Evolutionary conservation across 2,329 filamentous ascomycete genomes (phyloP).

Genomic region (Simplicillium sp.): DNA sequence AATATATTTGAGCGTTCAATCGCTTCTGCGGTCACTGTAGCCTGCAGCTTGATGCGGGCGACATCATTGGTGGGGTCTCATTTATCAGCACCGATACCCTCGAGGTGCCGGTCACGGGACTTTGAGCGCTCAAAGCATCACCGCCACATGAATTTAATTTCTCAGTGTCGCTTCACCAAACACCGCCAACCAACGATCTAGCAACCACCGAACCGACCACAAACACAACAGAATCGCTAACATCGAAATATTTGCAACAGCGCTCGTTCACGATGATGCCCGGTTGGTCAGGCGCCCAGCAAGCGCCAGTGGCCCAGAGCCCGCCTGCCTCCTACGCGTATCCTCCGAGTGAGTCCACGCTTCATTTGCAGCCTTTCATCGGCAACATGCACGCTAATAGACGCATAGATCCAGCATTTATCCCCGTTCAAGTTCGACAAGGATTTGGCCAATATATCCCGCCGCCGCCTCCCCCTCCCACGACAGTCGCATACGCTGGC

Average conservation of each 20-base stretch:
- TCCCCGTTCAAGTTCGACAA: constrained; percentile 52
- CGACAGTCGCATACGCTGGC: no score
- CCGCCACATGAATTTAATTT: no score
- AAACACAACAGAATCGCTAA: background rate
- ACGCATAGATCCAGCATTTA: constrained; percentile 44
- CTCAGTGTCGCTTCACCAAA: no score
- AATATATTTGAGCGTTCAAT: no score
- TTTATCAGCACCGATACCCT: no score
- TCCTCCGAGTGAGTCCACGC: constrained; percentile 23
- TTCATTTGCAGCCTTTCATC: background rate
- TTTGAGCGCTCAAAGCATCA: no score
- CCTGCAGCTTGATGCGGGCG: no score
- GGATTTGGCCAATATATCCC: constrained; percentile 39
- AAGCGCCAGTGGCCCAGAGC: constrained; percentile 29
- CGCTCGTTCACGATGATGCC: constrained; percentile 15
- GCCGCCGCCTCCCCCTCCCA: constrained; percentile 23
- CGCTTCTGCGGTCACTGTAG: no score
- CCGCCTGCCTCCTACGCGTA: constrained; percentile 26
- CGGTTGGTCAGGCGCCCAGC: constrained; percentile 25
- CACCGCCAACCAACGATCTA: no score
- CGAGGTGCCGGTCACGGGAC: no score
- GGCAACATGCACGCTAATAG: constrained; percentile 13
- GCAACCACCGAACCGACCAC: background rate
- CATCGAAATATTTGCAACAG: constrained; percentile 1
- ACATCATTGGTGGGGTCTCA: no score